Base-by-base conservation (phyloP, 192 early-diverging fungal species). In the Glomus cerebriforme region DNA sequence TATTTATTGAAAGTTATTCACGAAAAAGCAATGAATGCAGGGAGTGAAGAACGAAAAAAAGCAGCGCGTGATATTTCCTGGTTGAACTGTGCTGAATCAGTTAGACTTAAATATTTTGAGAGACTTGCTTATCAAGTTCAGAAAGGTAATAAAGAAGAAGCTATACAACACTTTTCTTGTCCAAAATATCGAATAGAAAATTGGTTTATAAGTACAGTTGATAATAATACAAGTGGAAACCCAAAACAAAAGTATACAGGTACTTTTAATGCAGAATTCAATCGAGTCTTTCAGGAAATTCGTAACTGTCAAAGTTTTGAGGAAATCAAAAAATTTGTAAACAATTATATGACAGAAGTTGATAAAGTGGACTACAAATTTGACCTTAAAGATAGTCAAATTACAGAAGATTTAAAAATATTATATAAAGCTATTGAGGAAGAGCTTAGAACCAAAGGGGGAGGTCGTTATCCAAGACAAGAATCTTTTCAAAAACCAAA, bases 1-100 rank as follows among this genome's bases (percentile, higher is more conserved):
- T 79, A 54, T 62, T 32, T 79, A 59, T 0, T 79, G 22, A 54
- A 4, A 22, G 78, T 43, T 17, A 79, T 79, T 54, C 31, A 59
- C 10, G 24, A 72, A 58, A 79, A 79, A 54, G 59, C 78, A 66
- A 62, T 71, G 35, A 59, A 72, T 3, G 69, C 68, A 8, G 78
- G 45, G 2, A 79, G 35, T 19, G 0, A 6, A 1, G 54, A 59
- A 59, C 3, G 19, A 59, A 59, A 22, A 74, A n/a, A 19, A 7
- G 49, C 31, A 19, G 54, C 60, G 13, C 19, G 12, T 13, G n/a
- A 74, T 22, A n/a, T 74, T 2, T 7, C 9, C 9, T 74, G 72
- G 72, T 29, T 59, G 34, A 74, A 29, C 1, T 13, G 19, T 35
- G 4, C 13, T 59, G 72, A 74, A 43, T 17, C 39, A 54, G 54